These are phyloP conservation scores for Fusarium sp. DNA, from an alignment of 2,329 filamentous ascomycete species.

Conservation along the genomic window DNA sequence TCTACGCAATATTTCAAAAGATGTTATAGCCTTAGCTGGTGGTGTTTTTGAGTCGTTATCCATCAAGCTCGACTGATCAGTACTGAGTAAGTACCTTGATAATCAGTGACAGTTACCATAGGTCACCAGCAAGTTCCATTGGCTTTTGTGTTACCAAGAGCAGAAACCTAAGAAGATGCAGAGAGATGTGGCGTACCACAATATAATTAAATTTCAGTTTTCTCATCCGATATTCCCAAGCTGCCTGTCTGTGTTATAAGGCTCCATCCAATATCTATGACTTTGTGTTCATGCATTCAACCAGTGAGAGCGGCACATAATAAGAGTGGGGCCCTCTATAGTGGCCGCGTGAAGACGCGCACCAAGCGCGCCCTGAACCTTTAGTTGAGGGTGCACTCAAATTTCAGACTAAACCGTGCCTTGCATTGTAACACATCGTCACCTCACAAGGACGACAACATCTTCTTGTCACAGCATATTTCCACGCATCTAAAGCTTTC, in stretches of 20 bases:
- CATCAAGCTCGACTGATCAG: neutral
- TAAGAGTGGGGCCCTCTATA: constrained; percentile 31
- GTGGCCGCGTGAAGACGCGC: constrained; percentile 39
- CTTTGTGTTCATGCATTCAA: neutral
- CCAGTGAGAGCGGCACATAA: neutral
- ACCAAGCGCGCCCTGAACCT: constrained; percentile 24
- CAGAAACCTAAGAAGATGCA: neutral
- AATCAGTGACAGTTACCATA: neutral
- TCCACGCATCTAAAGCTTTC: constrained; percentile 3
- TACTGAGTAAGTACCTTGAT: neutral
- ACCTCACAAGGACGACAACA: constrained; percentile 19
- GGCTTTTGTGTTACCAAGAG: neutral
- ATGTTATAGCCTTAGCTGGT: neutral
- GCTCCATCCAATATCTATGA: neutral
- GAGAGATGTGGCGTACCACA: neutral
- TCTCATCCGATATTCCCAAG: neutral
- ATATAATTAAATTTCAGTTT: neutral
- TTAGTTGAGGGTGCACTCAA: constrained; percentile 31
- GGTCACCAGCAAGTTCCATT: neutral
- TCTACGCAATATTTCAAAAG: neutral
- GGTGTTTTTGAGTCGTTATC: neutral
- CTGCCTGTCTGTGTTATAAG: neutral
- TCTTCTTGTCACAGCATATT: neutral
- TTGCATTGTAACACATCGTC: constrained; percentile 23
- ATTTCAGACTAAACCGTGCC: constrained; percentile 35